Conservation (phyloP, 257 asterid genomes). For the Solanum megistacrolobum region DNA sequence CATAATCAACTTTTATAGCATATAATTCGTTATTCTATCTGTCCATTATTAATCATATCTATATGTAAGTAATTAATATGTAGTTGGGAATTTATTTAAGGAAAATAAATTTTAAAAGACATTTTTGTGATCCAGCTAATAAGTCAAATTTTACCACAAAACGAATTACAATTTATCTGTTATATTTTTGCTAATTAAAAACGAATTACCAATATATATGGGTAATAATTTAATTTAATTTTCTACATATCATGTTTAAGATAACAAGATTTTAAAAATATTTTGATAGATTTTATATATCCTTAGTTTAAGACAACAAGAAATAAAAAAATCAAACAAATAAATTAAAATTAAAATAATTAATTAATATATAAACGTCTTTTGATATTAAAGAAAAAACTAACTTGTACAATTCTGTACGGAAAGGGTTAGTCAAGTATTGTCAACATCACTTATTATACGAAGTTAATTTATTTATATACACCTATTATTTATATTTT, state of each 20-base stretch:
- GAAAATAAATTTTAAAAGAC: not conserved
- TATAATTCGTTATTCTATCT: not conserved
- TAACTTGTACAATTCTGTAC: not conserved
- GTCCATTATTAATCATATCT: not conserved
- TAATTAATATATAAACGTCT: not conserved
- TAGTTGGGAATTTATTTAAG: not conserved
- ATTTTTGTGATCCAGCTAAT: not conserved
- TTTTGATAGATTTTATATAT: not conserved
- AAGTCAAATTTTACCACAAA: not conserved
- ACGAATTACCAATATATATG: not conserved
- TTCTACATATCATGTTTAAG: not conserved
- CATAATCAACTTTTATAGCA: not conserved
- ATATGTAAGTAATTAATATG: too few relatives aligned
- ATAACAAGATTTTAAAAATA: not conserved
- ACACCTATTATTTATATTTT: too few relatives aligned
- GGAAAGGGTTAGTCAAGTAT: not conserved
- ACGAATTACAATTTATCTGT: not conserved
- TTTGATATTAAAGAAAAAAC: not conserved
- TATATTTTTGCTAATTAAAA: not conserved
- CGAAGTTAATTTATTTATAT: not conserved
- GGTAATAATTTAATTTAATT: not conserved
- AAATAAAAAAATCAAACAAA: not conserved
- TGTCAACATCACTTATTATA: not conserved
- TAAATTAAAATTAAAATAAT: too few relatives aligned
- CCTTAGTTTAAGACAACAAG: not conserved